Base-by-base conservation (phyloP, 1,284 basidiomycete genomes). In the Ustilago xerochloae region DNA sequence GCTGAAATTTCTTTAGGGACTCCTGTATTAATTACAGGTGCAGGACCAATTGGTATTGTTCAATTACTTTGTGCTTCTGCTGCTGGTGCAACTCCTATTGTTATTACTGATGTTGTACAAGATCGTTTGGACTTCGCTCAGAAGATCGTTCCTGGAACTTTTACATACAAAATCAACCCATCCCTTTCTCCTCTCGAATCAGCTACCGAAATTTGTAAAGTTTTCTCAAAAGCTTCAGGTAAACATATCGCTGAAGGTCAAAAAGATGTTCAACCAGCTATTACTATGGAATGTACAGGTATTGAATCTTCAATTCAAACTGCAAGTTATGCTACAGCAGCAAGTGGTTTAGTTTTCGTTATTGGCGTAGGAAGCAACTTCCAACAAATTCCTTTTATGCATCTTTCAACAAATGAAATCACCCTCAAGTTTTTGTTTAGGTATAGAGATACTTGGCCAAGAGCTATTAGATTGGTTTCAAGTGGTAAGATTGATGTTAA, bases 251-350 rank as follows among this genome's bases (percentile, higher is more conserved):
- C 56, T n/a, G 51, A 72, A 30, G 63, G 63, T 13, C 30, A 63
- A 8, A 49, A 51, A 15, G 75, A 77, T n/a, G 61, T 75, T 2
- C 74, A 74, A 45, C 78, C 78, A 10, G 63, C 67, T 13, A 68
- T 75, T 47, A 66, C 75, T 9, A 75, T 94, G 63, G 93, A 94
- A 79, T 92, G 92, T 50, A 94, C 93, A 51, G 94, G 94, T 16
- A 92, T 94, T 26, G 93, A 96, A 85, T 89, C 89, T 35, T 93
- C 91, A 13, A 91, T 97, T 74, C 90, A 92, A 81, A 91, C 92
- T n/a, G 93, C 78, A 2, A 18, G 56, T 3, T 77, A 87, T 85
- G 85, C 85, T 10, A 85, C 87, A 53, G 77, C 75, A 15, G 86
- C 87, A 36, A 85, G 85, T 22, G 87, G 87, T 8, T 85, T 87